Base-by-base conservation (phyloP, 495 filamentous ascomycete genomes). In the Penicillium bovifimosum region DNA sequence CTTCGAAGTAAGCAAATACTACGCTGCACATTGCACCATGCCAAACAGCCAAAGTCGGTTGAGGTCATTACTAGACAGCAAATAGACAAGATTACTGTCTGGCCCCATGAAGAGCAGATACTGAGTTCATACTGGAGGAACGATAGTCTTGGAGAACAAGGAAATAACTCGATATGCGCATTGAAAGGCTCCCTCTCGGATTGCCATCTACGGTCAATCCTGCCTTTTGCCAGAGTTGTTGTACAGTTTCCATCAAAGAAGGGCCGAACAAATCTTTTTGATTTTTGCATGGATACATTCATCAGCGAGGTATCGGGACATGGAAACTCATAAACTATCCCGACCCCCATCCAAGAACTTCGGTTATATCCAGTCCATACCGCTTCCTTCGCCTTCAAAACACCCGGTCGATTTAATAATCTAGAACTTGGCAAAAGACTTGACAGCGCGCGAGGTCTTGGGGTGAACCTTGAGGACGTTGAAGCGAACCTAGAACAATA, bases 361-460 rank as follows among this genome's bases (percentile, higher is more conserved):
- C 62, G 61, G 57, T 59, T 66, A 66, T 71, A 69, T 70, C 70
- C 69, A 68, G 61, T 69, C 56, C 66, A 70, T 70, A 68, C 69
- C 70, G 69, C 63, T 69, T 64, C 71, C 69, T 68, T 71, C 69
- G 66, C 62, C 65, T 63, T 69, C 61, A 62, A 64, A 68, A 65
- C 63, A 72, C 63, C 65, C 65, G 61, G 54, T 51, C 53, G 42
- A 55, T 57, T 58, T 50, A 24, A 24, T 63, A 67, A 66, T 61
- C 66, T 95, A 99, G 83, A 97, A 99, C 81, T 97, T 97, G 79
- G 73, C 76, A 83, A 99, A 99, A 72, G 83, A 72, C 90, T 99
- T 99, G 75, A 96, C 90, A 56, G 83, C 80, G 91, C 96, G 71
- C 88, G 84, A 70, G 93, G 93, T 64, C 46, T 48, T 48, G 46